phyloP scores from a whole-genome alignment of 441 rosid genomes.

The Capsella rubella region DNA sequence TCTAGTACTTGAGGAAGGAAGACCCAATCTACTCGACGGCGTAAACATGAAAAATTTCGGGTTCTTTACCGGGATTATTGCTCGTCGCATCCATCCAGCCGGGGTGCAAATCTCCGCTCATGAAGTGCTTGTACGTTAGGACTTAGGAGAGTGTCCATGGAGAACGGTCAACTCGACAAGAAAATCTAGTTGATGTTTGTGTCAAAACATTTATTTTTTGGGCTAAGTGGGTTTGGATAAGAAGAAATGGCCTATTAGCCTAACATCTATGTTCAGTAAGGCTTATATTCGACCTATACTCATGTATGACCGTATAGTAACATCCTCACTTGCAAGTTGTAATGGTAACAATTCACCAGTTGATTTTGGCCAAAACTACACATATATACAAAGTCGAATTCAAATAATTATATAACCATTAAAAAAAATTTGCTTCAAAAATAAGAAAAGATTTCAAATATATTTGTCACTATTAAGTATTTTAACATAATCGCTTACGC shows the following conservation, averaged over 20 bases:
- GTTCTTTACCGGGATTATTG: neutral
- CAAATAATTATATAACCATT: neutral
- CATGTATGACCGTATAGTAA: constrained; percentile 3
- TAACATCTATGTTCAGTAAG: neutral
- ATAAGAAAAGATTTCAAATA: neutral
- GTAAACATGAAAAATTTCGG: no score
- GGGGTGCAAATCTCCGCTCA: neutral
- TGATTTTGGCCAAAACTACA: neutral
- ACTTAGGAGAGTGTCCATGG: neutral
- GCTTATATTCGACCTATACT: constrained; percentile 1
- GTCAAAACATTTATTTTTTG: neutral
- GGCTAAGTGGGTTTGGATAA: neutral
- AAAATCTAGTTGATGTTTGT: neutral
- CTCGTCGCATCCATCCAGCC: neutral
- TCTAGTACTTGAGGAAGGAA: no score
- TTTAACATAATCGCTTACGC: neutral
- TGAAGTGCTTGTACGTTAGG: neutral
- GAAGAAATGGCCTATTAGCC: neutral
- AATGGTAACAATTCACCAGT: neutral
- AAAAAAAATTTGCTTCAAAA: neutral
- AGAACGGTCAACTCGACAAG: no score
- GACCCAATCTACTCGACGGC: no score
- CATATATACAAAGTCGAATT: neutral
- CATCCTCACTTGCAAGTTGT: neutral
- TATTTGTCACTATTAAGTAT: neutral